Evolutionary conservation across 2,329 filamentous ascomycete genomes (phyloP).

Genomic region (Epichloe festucae): DNA sequence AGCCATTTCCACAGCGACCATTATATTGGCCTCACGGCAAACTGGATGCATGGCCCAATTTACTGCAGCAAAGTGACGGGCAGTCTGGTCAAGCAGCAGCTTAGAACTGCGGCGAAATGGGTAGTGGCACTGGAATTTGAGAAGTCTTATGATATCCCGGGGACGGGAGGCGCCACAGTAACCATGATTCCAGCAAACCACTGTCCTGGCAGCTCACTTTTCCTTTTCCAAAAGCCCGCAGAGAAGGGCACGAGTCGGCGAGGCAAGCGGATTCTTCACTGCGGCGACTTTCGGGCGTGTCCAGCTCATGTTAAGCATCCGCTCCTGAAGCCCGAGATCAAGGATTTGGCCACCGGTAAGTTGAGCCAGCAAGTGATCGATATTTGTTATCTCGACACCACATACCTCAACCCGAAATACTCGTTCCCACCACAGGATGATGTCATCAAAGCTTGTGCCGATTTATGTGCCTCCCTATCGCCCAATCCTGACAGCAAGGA

Average conservation of each 20-base stretch:
- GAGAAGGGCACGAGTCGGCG: conserved; percentile 46
- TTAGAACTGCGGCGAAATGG: conserved; percentile 76
- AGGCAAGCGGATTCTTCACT: conserved; percentile 75
- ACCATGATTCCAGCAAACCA: conserved; percentile 97
- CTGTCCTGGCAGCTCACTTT: conserved; percentile 88
- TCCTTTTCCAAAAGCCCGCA: conserved; percentile 73
- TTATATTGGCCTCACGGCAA: conserved; percentile 79
- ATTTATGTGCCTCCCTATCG: conserved; percentile 69
- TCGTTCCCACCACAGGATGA: conserved; percentile 82
- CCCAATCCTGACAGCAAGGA: conserved; percentile 44
- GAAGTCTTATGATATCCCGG: conserved; percentile 61
- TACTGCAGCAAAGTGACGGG: conserved; percentile 91
- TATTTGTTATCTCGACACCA: conserved; percentile 93
- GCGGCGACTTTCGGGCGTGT: conserved; percentile 90
- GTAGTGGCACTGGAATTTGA: conserved; percentile 81
- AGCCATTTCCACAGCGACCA: conserved; percentile 98
- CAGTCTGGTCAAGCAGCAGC: conserved; percentile 75
- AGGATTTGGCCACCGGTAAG: conserved; percentile 59
- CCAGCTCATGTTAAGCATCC: conserved; percentile 73
- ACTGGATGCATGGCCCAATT: conserved; percentile 86
- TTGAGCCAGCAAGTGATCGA: conserved; percentile 76
- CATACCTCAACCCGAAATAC: conserved; percentile 91
- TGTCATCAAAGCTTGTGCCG: conserved; percentile 76
- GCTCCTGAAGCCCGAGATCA: conserved; percentile 59
- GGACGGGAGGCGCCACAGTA: conserved; percentile 61